Evolutionary conservation across 768 basidiomycete genomes (phyloP).

Genomic region (Lentinus tigrinus): DNA sequence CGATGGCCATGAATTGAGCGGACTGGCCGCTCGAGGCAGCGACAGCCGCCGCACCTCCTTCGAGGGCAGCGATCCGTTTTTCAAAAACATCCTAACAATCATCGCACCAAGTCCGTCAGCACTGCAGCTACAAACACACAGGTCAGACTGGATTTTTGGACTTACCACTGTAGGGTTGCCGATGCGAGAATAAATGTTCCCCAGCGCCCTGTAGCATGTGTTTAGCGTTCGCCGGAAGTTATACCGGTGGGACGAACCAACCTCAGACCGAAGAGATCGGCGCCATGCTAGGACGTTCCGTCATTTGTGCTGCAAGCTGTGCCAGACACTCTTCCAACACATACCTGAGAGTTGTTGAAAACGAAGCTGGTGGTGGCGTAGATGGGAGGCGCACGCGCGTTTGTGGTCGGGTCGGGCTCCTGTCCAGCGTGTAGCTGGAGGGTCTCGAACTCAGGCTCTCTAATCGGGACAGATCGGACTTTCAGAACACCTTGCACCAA

Average conservation of each 20-base stretch:
- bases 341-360: conserved; percentile 68
- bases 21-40: conserved; percentile 74
- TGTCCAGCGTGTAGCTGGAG: conserved; percentile 81
- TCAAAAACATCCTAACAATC: conserved; percentile 68
- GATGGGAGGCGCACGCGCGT: conserved; percentile 77
- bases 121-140: neutral
- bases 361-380: conserved; percentile 72
- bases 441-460: conserved; percentile 72
- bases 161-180: conserved; percentile 65
- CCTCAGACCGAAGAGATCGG: conserved; percentile 69
- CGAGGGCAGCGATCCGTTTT: conserved; percentile 75
- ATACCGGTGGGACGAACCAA: conserved; percentile 17
- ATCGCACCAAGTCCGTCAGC: neutral
- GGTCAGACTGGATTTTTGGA: conserved; percentile 8
- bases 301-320: no score
- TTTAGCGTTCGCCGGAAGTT: neutral
- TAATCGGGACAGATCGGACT: conserved; percentile 6
- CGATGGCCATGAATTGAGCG: conserved; percentile 73
- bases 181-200: conserved; percentile 67
- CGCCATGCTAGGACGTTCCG: conserved; percentile 50
- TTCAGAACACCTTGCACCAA: neutral
- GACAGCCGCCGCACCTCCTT: conserved; percentile 75
- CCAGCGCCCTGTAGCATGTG: conserved; percentile 39
- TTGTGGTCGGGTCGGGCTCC: conserved; percentile 57
- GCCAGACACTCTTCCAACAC: neutral